Evolutionary conservation across 257 asterid genomes (phyloP).

Genomic region (Gynochthodes officinalis): DNA sequence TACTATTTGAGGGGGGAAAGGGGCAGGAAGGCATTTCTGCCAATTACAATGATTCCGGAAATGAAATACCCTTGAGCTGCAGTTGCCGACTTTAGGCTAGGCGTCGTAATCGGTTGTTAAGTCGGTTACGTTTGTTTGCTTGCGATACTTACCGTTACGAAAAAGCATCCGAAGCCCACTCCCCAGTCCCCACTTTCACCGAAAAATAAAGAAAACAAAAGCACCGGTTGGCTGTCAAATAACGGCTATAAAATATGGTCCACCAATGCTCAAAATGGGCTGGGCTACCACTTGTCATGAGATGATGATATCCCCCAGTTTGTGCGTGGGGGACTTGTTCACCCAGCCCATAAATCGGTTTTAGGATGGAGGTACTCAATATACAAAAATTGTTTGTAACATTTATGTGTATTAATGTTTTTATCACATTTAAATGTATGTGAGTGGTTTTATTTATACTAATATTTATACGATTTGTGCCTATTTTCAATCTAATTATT

Average conservation of each 20-base stretch:
- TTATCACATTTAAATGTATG: too few species aligned
- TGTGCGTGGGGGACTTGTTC: too few species aligned
- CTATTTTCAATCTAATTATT: too few species aligned
- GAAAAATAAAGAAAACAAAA: constrained; percentile 10
- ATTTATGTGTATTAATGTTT: too few species aligned
- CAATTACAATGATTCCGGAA: constrained; percentile 13
- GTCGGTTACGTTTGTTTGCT: constrained; percentile 42
- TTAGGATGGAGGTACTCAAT: too few species aligned
- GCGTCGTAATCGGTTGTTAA: constrained; percentile 50
- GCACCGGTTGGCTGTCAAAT: constrained; percentile 14
- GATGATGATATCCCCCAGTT: too few species aligned
- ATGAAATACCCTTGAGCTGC: constrained; percentile 19
- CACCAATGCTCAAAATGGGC: neutral
- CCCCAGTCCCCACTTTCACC: constrained; percentile 43
- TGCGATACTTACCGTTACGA: constrained; percentile 51
- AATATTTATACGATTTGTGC: too few species aligned
- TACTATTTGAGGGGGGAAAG: too few species aligned
- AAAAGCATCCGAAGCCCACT: constrained; percentile 52
- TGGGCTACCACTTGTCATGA: too few species aligned
- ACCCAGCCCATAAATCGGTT: too few species aligned
- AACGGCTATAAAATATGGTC: constrained; percentile 47
- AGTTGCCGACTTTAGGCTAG: constrained; percentile 33
- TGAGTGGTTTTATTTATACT: too few species aligned
- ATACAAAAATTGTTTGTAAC: too few species aligned
- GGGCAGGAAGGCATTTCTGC: constrained; percentile 22